Base-by-base conservation (phyloP, 345 rosid species). In the Litchi chinensis region DNA sequence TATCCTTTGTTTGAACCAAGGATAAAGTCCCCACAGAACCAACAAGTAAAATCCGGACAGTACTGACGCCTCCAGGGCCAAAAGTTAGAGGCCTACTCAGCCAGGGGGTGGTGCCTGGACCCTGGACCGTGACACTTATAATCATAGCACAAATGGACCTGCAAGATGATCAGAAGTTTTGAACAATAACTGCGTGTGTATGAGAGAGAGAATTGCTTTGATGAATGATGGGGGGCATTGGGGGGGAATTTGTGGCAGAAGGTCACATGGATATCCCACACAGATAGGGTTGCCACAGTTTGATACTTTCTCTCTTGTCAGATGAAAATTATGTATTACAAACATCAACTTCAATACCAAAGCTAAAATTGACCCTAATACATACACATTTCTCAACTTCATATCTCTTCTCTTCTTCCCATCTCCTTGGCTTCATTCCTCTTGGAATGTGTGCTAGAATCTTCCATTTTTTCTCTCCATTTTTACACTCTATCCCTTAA, bases 261-360 rank as follows among this genome's bases (percentile, higher is more conserved):
- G 81, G 85, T 88, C 95, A 89, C 95, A 87, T 90, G 95, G 89
- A 87, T 76, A 82, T 73, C 57, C 76, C 76, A 79, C 76, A 79
- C 85, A 82, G 83, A 79, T 68, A 79, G 60, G 78, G 82, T 77
- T 70, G 81, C 37, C 86, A 86, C 65, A 71, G 74, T 81, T 71
- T 76, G 82, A 86, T 69, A 79, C 85, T 82, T 73, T 82, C 79
- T 82, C 77, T 10, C 40, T 56, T 82, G 87, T 84, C 83, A 84
- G 87, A 80, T 60, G 65, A 71, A 44, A 77, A 59, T 46, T 24
- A 22, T n/a, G 46, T 32, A 76, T 32, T 50, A 76, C 81, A 79
- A 32, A 77, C 15, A 79, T 54, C 83, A 13, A 79, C 83, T 84
- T 73, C 85, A 77, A 50, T 83, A 68, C 78, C 74, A 82, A 77